These are phyloP conservation scores for Cercospora beticola DNA, from an alignment of 2,329 filamentous ascomycete genomes.

Conservation along the genomic window DNA sequence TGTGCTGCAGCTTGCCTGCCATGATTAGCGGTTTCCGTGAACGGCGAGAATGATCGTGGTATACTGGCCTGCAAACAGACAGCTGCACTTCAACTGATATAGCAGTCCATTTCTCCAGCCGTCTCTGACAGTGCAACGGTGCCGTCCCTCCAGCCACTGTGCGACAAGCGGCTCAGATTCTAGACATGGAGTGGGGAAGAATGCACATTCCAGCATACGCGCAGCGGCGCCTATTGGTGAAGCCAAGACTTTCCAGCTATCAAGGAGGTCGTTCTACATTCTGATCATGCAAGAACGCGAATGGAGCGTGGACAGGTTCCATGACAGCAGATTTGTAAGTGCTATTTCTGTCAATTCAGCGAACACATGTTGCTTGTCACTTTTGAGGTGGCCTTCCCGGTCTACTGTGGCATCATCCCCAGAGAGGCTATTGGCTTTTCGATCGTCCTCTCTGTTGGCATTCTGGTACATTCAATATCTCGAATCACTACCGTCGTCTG, in stretches of 20 bases:
- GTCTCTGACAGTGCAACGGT: too few species aligned
- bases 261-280: not conserved
- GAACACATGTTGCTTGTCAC: too few species aligned
- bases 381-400: too few species aligned
- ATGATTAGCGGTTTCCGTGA: not conserved
- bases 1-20: not conserved
- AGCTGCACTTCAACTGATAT: not conserved
- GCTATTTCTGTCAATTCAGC: not conserved
- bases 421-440: too few species aligned
- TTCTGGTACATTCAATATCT: too few species aligned
- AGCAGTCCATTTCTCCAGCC: not conserved
- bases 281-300: not conserved
- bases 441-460: too few species aligned
- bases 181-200: not conserved
- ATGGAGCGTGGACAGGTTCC: not conserved
- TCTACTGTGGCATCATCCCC: too few species aligned
- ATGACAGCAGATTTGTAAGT: not conserved
- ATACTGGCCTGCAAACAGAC: not conserved
- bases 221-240: not conserved
- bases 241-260: not conserved
- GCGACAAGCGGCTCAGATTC: not conserved
- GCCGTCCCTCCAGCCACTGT: not conserved
- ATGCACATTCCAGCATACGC: not conserved
- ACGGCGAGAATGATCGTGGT: not conserved
- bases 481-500: too few species aligned